phyloP scores from a whole-genome alignment of 1,139 yeast species.

The Scheffersomyces insectosa region DNA sequence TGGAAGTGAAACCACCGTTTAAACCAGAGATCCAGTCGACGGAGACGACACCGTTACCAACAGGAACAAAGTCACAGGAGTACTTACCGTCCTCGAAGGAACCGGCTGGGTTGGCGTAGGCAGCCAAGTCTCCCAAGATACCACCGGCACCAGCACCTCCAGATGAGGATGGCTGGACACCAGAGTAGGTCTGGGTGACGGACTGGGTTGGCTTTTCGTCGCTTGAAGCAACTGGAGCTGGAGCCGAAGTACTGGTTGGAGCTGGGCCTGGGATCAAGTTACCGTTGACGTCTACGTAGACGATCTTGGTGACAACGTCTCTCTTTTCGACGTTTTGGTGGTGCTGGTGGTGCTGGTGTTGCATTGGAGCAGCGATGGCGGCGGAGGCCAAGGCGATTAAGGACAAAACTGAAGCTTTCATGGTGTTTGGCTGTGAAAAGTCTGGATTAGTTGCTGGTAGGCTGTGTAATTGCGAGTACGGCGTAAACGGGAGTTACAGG shows the following conservation, averaged over 20 bases:
- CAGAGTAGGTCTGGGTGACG: constrained; percentile 19
- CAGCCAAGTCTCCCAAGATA: constrained; percentile 56
- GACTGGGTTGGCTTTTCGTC: constrained; percentile 16
- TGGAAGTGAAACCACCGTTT: constrained; percentile 72
- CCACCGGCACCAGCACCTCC: constrained; percentile 25
- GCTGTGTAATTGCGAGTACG: too few relatives aligned
- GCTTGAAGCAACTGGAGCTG: constrained; percentile 15
- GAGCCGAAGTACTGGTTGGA: constrained; percentile 20
- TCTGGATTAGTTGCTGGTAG: too few relatives aligned
- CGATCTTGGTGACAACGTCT: constrained; percentile 16
- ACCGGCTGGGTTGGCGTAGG: constrained; percentile 52
- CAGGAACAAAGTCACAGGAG: constrained; percentile 61
- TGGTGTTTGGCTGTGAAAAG: neutral
- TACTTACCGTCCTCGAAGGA: constrained; percentile 64
- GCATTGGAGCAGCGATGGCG: constrained; percentile 18
- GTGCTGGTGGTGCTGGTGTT: constrained; percentile 17
- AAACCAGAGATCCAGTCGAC: constrained; percentile 54
- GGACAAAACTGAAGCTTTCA: constrained; percentile 18
- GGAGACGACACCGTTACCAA: constrained; percentile 73
- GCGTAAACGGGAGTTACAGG: too few relatives aligned
- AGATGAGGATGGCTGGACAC: constrained; percentile 4
- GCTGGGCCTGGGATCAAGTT: constrained; percentile 11
- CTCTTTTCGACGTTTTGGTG: constrained; percentile 9
- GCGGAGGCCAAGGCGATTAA: constrained; percentile 19
- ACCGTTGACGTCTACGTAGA: constrained; percentile 18